Percentiles rank a stretch among this genome's conserved stretches.
Evolutionary conservation across 768 basidiomycete genomes (phyloP).

Genomic region (Lactarius pseudohatsudake): DNA sequence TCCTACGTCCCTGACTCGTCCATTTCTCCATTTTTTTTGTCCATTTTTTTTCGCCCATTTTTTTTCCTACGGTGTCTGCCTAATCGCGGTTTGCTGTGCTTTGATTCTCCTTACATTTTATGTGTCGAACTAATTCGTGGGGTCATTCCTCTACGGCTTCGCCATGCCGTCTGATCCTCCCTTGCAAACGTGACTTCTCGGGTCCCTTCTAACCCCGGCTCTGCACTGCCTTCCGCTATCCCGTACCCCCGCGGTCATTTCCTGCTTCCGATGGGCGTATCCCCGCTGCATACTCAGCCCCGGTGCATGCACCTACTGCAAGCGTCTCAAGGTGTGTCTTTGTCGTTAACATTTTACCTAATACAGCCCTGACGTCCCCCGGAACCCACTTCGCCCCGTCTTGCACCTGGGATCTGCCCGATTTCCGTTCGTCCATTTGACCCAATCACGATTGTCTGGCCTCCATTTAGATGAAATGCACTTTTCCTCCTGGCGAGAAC

Average conservation of each 20-base stretch:
- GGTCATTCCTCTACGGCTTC: neutral
- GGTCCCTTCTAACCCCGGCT: conserved; percentile 11
- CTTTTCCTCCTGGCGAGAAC: conserved; percentile 67
- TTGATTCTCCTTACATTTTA: neutral
- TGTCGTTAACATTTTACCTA: neutral
- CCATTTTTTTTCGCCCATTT: neutral
- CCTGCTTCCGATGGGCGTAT: conserved; percentile 4
- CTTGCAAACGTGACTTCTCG: conserved; percentile 8
- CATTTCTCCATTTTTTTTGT: neutral
- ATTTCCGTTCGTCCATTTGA: conserved; percentile 8
- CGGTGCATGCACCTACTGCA: conserved; percentile 85
- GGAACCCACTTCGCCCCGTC: neutral
- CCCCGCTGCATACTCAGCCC: conserved; percentile 45
- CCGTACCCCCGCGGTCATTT: conserved; percentile 11
- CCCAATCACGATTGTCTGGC: conserved; percentile 5
- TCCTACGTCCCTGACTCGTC: conserved; percentile 1
- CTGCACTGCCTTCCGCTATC: conserved; percentile 14
- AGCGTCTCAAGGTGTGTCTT: conserved; percentile 74
- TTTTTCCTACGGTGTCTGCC: neutral
- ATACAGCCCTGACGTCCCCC: conserved; percentile 11
- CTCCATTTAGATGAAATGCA: conserved; percentile 76
- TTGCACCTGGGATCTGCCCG: neutral
- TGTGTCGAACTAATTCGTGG: conserved; percentile 9
- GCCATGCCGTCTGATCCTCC: neutral
- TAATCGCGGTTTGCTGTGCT: neutral